phyloP scores from a whole-genome alignment of 495 filamentous ascomycete species.

The Friedmanniomyces simplex region DNA sequence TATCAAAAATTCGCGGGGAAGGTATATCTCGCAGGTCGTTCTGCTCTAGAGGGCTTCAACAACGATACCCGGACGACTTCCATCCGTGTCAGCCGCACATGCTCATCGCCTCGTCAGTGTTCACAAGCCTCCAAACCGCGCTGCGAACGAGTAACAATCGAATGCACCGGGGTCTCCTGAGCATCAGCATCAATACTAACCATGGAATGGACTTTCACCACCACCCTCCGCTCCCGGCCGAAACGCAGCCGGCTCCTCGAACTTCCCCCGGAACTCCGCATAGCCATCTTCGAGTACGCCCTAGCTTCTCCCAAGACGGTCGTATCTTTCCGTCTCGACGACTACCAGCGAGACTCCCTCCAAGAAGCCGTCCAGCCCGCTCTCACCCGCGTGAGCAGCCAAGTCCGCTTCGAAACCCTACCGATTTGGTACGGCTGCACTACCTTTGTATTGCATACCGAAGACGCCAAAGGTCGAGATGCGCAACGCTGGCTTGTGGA shows the following conservation, averaged over 20 bases:
- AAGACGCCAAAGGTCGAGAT: not conserved
- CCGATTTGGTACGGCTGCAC: slow-evolving; percentile 10
- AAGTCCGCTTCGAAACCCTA: slow-evolving; percentile 7
- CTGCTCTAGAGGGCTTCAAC: too few relatives aligned
- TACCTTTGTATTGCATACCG: slow-evolving; percentile 6
- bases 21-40: too few relatives aligned
- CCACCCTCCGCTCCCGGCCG: not conserved
- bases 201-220: not conserved
- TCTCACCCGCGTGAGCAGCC: slow-evolving; percentile 2
- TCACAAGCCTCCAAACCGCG: not conserved
- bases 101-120: too few relatives aligned
- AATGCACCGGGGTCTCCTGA: too few relatives aligned
- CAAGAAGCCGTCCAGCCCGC: slow-evolving; percentile 9
- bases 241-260: not conserved
- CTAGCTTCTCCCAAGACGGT: slow-evolving; percentile 1
- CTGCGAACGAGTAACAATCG: not conserved
- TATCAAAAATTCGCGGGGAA: too few relatives aligned
- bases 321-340: slow-evolving; percentile 12
- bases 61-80: too few relatives aligned
- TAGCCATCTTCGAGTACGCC: slow-evolving; percentile 9
- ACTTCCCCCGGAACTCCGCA: slow-evolving; percentile 8
- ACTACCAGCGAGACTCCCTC: slow-evolving; percentile 8
- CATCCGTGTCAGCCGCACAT: too few relatives aligned
- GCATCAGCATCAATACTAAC: not conserved
- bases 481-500: not conserved